A percentile compares a stretch with the other conserved stretches of the same genome.
phyloP scores from a whole-genome alignment of 2,329 filamentous ascomycete species.

The Fusarium guadeloupense region DNA sequence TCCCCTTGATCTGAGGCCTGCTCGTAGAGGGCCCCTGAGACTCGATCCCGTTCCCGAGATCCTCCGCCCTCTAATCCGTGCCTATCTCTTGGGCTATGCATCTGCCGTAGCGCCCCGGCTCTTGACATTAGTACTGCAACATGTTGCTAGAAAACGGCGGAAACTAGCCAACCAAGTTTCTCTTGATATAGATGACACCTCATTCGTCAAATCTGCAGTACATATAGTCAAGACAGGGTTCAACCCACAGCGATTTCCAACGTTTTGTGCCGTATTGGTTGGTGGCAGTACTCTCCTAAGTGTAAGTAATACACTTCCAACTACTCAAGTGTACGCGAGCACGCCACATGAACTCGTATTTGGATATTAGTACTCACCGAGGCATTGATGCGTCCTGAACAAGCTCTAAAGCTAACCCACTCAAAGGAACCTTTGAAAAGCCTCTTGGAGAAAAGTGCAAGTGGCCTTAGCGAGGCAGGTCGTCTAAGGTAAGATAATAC shows the following conservation, averaged over 20 bases:
- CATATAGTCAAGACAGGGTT: conserved; percentile 61
- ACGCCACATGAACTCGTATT: not conserved
- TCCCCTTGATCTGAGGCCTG: conserved; percentile 23
- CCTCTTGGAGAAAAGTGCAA: conserved; percentile 41
- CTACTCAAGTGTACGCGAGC: too few species aligned
- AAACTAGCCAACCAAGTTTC: conserved; percentile 38
- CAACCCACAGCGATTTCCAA: conserved; percentile 65
- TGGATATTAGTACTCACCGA: not conserved
- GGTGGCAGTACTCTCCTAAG: conserved; percentile 70
- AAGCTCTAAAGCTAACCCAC: conserved; percentile 20
- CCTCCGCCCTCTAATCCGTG: conserved; percentile 65
- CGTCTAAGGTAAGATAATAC: conserved; percentile 42
- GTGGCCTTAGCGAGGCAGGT: conserved; percentile 36
- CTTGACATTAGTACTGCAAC: conserved; percentile 62
- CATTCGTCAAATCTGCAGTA: conserved; percentile 47
- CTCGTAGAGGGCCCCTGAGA: conserved; percentile 33
- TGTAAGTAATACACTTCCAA: conserved; percentile 50
- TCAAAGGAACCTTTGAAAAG: conserved; percentile 44
- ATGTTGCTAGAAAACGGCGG: conserved; percentile 53
- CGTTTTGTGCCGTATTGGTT: conserved; percentile 69
- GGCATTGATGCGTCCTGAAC: not conserved
- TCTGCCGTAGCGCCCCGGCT: conserved; percentile 67
- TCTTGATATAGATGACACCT: conserved; percentile 41
- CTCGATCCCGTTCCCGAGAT: conserved; percentile 56
- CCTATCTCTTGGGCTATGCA: conserved; percentile 69